These are phyloP conservation scores for Triangularia verruculosa DNA, from an alignment of 2,329 filamentous ascomycete species.

Conservation along the genomic window DNA sequence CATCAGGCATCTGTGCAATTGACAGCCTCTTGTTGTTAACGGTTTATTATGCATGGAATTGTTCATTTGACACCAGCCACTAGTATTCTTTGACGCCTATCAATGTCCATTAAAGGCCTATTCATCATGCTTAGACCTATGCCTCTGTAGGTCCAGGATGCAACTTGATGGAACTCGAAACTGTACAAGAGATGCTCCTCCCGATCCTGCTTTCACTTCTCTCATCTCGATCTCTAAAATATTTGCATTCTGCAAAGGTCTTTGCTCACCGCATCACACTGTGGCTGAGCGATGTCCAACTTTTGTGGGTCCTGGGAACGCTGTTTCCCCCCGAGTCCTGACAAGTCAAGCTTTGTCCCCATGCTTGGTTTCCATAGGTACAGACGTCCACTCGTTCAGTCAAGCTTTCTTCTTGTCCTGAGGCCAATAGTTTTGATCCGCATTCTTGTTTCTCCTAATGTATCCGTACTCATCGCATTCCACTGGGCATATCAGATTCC, in stretches of 20 bases:
- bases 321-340: not conserved
- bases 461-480: not conserved
- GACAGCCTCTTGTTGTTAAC: too few relatives aligned
- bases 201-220: too few relatives aligned
- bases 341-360: not conserved
- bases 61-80: too few relatives aligned
- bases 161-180: too few relatives aligned
- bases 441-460: not conserved
- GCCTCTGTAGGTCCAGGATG: too few relatives aligned
- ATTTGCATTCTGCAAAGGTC: not conserved
- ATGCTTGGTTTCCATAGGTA: not conserved
- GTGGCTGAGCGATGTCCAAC: not conserved
- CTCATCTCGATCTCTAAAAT: not conserved
- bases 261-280: not conserved
- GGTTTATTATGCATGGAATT: too few relatives aligned
- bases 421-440: not conserved
- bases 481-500: not conserved
- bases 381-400: not conserved
- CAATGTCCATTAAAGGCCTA: too few relatives aligned
- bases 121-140: too few relatives aligned
- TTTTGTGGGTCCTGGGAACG: not conserved
- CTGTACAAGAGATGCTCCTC: too few relatives aligned
- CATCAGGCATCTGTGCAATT: not conserved
- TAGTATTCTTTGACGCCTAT: too few relatives aligned
- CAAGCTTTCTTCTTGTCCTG: not conserved